Evolutionary conservation across 768 basidiomycete genomes (phyloP), one percentile per base, ranked within the genome.

Genomic region (Phanerochaete carnosa): DNA sequence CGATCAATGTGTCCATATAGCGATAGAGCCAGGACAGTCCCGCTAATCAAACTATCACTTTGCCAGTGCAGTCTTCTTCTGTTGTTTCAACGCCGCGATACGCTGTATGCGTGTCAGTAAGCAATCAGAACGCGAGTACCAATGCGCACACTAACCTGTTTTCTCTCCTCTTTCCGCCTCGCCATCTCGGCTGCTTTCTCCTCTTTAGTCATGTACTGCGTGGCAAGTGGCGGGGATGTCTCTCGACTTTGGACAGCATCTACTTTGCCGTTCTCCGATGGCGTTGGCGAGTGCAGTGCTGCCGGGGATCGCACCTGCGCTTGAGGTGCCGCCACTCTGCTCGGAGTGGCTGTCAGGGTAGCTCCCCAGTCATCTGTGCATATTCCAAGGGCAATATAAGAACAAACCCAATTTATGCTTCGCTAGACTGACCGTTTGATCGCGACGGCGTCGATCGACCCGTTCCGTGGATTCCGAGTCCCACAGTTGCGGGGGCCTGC

Each of bases 171-270:
- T 69, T 95, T 90, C 61, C 95, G 80, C 64, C 89, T 79, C 8
- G 89, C 90, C 87, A 98, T 89, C 77, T 97, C 94, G n/a, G 86
- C 87, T 1, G 92, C 92, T 73, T 91, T 96, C 66, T 95, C 94
- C 72, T 97, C 96, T 72, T 94, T 97, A 28, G 84, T 82, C 81
- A 94, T 78, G 58, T 79, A 76, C 58, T 61, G 68, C 63, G 22
- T 63, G n/a, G 33, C 66, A 54, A n/a, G 69, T 59, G 67, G 59
- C 52, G 69, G 62, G 23, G 61, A 55, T 8, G 57, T 33, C 23
- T 37, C 63, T 63, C 56, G 29, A 49, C 28, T 62, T 39, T 3
- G 66, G 55, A 16, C 61, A 39, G 59, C 45, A 13, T 58, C 65
- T n/a, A 35, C 51, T 47, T 59, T 61, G 1, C 65, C 59, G 22